phyloP scores from a whole-genome alignment of 179 eudicot species.

The Spergularia azorica region DNA sequence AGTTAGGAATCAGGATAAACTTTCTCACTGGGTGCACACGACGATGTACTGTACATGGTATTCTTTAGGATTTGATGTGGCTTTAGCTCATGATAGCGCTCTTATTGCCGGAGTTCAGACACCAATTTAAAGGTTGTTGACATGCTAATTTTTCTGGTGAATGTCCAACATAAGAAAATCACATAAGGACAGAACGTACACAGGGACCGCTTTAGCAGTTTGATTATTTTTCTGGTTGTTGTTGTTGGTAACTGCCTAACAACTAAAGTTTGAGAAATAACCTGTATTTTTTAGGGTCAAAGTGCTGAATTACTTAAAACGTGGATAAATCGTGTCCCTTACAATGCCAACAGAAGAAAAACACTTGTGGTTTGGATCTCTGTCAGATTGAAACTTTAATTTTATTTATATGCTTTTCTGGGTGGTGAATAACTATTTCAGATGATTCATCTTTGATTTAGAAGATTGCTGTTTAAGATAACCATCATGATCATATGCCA shows the following conservation, averaged over 20 bases:
- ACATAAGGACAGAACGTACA: background rate
- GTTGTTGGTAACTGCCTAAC: background rate
- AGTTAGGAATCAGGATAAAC: no score
- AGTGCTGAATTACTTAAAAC: slow-evolving; percentile 13
- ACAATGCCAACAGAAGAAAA: slow-evolving; percentile 9
- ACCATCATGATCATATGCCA: background rate
- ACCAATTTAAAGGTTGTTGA: slow-evolving; percentile 5
- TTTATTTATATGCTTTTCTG: background rate
- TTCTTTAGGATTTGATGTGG: background rate
- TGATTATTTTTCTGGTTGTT: background rate
- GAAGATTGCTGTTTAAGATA: background rate
- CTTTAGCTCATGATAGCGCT: background rate
- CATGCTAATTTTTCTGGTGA: background rate
- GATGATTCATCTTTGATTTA: slow-evolving; percentile 1
- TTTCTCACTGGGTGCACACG: no score
- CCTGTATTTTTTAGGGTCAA: slow-evolving; percentile 2
- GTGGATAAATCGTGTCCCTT: slow-evolving; percentile 20
- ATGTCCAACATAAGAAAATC: background rate
- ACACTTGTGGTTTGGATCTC: slow-evolving; percentile 6
- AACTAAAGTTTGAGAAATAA: background rate
- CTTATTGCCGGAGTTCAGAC: background rate
- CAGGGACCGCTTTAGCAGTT: background rate
- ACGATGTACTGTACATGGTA: background rate
- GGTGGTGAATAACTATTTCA: slow-evolving; percentile 15
- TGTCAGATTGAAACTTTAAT: slow-evolving; percentile 12